Evolutionary conservation across 805 yeast genomes (phyloP), one percentile per base, ranked within the genome.

Genomic region (Candida suzukii): DNA sequence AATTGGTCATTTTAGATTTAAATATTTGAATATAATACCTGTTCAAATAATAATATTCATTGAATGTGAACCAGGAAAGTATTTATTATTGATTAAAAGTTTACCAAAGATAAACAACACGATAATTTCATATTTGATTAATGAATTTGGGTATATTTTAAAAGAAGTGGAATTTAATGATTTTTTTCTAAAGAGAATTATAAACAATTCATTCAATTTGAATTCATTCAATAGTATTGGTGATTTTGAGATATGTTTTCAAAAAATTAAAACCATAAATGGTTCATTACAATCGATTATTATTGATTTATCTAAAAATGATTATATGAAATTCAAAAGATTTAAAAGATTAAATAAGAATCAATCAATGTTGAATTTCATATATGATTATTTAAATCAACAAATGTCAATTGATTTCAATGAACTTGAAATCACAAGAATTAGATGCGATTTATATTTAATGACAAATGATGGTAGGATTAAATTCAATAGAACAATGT

Each of bases 1-100:
- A 20, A 46, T 54, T 13, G 64, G 65, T 0, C 57, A 56, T 41
- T 52, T 60, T 31, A 46, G 64, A 40, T 60, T 52, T 47, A 53
- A 53, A 37, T 40, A 57, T 27, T 49, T 55, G 17, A 50, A 48
- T 16, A 40, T 55, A 1, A 40, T 60, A 4, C 57, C 58, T 2
- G 56, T 52, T 11, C 65, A 60, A 29, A 31, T 58, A 5, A 14
- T 57, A 3, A 49, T 60, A 2, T 42, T 60, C 20, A 48, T 60
- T 8, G 57, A 55, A 30, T 35, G 47, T 16, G 30, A 42, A 34
- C 57, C 57, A 3, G 53, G 53, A 14, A 27, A 38, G 1, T 13
- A 44, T 6, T 24, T 57, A n/a, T 8, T 57, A 35, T 37, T 58
- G 44, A 40, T 50, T 6, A 49, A 47, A 18, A 22, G 46, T 29